These are phyloP conservation scores for Paraurostyla sp. DNA, from an alignment of 73 alveolate species.

Conservation along the genomic window DNA sequence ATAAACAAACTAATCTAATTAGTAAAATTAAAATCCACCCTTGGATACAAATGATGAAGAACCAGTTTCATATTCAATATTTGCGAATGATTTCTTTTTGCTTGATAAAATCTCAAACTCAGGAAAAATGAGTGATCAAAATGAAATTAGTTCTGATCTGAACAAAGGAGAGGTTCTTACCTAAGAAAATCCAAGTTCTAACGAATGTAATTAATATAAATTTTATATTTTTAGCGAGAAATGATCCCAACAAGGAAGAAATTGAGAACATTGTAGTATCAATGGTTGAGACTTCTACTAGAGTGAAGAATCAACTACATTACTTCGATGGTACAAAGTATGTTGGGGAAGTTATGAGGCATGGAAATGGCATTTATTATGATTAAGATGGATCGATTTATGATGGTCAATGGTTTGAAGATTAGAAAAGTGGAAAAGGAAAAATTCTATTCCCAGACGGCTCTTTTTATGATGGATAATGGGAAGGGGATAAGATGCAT, in stretches of 20 bases:
- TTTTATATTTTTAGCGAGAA: constrained; percentile 1
- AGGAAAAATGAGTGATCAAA: not conserved
- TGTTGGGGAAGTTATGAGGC: constrained; percentile 85
- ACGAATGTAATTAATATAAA: constrained; percentile 24
- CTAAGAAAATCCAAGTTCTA: constrained; percentile 41
- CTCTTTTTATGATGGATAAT: constrained; percentile 61
- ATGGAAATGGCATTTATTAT: constrained; percentile 83
- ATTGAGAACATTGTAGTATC: constrained; percentile 31
- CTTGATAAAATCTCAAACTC: not conserved
- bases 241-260: constrained; percentile 40
- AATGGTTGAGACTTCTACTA: constrained; percentile 1
- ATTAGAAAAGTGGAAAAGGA: constrained; percentile 79
- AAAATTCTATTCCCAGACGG: constrained; percentile 67
- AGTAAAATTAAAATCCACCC: not conserved
- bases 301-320: not conserved
- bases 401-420: constrained; percentile 83
- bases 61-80: constrained; percentile 15
- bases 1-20: not conserved
- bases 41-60: not conserved
- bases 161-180: not conserved
- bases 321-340: constrained; percentile 84
- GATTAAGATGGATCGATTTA: constrained; percentile 81
- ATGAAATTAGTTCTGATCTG: not conserved
- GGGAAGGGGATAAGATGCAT: constrained; percentile 61
- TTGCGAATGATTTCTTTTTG: not conserved